Evolutionary conservation across 129 eudicot species (phyloP), one percentile per base, ranked within the genome.

Genomic region (Gnaphalium uliginosum): DNA sequence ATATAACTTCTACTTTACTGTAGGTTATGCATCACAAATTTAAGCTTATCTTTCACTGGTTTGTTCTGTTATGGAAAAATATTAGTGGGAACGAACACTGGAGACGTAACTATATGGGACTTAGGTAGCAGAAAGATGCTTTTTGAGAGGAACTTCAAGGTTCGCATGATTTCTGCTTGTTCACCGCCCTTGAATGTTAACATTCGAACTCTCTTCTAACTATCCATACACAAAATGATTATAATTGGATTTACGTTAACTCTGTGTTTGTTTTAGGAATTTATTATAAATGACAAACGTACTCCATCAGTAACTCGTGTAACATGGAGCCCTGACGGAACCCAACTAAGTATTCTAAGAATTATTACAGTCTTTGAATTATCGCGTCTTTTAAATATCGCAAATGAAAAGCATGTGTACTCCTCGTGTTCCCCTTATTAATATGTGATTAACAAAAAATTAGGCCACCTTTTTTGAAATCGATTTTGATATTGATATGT

Each of bases 271-370:
- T 48, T 11, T 0, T 48, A 11, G 56, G 56, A 11, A 48, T 48
- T 4, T 48, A 11, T 48, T 4, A 35, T 0, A 10, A 48, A 14
- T 5, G 5, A 11, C 2, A 15, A 51, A 13, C 13, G n/a, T 56
- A 17, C 6, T 56, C 22, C 61, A 5, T 56, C 61, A 56, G 24
- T 56, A 18, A 56, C 9, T 56, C 61, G 61, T 19, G 26, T 56
- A 56, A 56, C 24, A 56, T 56, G 61, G 61, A 56, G 61, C 61
- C 61, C 61, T 56, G 24, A 54, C 19, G 61, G 61, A 56, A 56
- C 26, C 61, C 61, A 14, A 5, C 25, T 19, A 14, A 26, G 26
- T 56, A 56, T 56, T 3, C 19, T 0, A 48, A 9, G 6, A 48
- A 11, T 48, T 48, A 48, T 48, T 3, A n/a, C 17, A 4, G n/a